Evolutionary conservation across 2,329 filamentous ascomycete genomes (phyloP).

Genomic region (Zarea fungicola): DNA sequence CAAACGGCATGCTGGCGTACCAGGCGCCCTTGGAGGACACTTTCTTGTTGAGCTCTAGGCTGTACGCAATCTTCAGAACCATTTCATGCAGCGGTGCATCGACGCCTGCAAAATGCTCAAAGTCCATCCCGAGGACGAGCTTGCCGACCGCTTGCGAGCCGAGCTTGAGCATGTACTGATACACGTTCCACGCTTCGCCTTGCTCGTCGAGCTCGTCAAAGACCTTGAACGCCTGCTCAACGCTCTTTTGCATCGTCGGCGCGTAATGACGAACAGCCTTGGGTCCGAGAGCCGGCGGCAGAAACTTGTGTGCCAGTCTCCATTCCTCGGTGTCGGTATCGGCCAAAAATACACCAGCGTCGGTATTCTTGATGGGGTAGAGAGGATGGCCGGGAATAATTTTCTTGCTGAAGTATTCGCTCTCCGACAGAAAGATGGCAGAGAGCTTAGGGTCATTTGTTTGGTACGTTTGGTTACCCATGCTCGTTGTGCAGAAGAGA

Average conservation of each 20-base stretch:
- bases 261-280: slow-evolving; percentile 58
- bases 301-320: slow-evolving; percentile 53
- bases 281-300: slow-evolving; percentile 53
- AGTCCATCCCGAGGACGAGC: slow-evolving; percentile 40
- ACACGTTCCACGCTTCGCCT: slow-evolving; percentile 43
- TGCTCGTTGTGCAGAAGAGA: slow-evolving; percentile 46
- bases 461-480: slow-evolving; percentile 44
- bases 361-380: slow-evolving; percentile 34
- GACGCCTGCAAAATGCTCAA: slow-evolving; percentile 36
- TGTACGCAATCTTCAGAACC: slow-evolving; percentile 44
- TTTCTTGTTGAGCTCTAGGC: slow-evolving; percentile 54
- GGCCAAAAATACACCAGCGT: slow-evolving; percentile 40
- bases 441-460: slow-evolving; percentile 46
- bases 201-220: slow-evolving; percentile 47
- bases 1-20: slow-evolving; percentile 54
- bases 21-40: slow-evolving; percentile 48
- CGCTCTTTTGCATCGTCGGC: slow-evolving; percentile 51
- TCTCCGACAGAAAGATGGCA: slow-evolving; percentile 41
- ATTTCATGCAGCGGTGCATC: slow-evolving; percentile 48
- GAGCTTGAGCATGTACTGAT: slow-evolving; percentile 46
- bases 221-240: slow-evolving; percentile 45
- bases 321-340: slow-evolving; percentile 49
- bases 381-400: slow-evolving; percentile 47
- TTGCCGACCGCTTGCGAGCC: slow-evolving; percentile 41
- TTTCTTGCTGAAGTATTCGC: slow-evolving; percentile 48